Percentiles rank a stretch among this genome's conserved stretches.
phyloP scores from a whole-genome alignment of 805 yeast genomes.

The Candida xyloterini region DNA sequence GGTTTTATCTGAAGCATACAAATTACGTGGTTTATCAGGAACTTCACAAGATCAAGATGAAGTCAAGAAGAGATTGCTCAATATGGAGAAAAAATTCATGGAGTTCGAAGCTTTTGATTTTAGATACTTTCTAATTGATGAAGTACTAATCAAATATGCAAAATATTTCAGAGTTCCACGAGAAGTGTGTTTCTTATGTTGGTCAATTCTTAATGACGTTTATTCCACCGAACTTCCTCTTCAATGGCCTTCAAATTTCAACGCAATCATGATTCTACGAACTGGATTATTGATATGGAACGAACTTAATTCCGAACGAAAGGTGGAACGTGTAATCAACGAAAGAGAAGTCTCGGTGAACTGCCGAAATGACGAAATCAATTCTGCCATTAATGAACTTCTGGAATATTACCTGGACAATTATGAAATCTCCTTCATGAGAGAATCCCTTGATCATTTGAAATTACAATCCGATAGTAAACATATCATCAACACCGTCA shows the following conservation, averaged over 20 bases:
- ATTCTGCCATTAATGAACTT: conserved; percentile 24
- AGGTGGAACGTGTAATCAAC: conserved; percentile 11
- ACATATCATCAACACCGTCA: conserved; percentile 25
- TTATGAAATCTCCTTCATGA: conserved; percentile 25
- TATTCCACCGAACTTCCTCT: conserved; percentile 66
- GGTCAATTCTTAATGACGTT: conserved; percentile 76
- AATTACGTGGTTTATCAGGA: conserved; percentile 30
- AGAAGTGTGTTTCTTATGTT: conserved; percentile 52
- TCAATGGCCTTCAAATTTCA: conserved; percentile 70
- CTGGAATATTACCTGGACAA: conserved; percentile 33
- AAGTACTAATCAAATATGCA: conserved; percentile 57
- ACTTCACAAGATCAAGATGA: conserved; percentile 41
- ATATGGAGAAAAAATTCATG: conserved; percentile 66
- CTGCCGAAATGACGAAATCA: conserved; percentile 9
- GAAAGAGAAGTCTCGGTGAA: conserved; percentile 13
- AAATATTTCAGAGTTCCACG: conserved; percentile 47
- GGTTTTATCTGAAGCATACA: conserved; percentile 49
- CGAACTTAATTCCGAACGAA: conserved; percentile 18
- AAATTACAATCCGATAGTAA: conserved; percentile 19
- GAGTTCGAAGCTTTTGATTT: conserved; percentile 82
- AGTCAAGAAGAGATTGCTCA: conserved; percentile 54
- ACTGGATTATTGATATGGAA: conserved; percentile 42
- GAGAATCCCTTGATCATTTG: conserved; percentile 19
- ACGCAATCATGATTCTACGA: conserved; percentile 65
- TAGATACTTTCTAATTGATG: conserved; percentile 64